Evolutionary conservation across 1,284 basidiomycete genomes (phyloP), one percentile per base, ranked within the genome.

Genomic region (Malassezia japonica): DNA sequence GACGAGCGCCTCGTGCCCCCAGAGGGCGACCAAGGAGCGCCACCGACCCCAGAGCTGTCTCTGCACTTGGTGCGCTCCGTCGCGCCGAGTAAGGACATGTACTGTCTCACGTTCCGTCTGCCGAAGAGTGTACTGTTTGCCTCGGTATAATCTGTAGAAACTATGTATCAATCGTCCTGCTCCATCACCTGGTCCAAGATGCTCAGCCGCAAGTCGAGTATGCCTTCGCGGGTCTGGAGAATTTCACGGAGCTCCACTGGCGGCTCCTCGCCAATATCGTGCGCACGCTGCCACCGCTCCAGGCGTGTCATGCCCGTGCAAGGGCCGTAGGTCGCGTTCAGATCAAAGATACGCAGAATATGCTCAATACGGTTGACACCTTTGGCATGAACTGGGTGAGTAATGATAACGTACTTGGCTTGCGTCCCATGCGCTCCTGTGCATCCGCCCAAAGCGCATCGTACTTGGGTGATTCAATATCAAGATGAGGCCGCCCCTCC

Each of bases 81-180:
- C 7, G 90, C 92, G 2, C 94, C 94, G 3, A 87, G 83, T 76
- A 98, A 98, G 76, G 86, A 92, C 66, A 98, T 98, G 94, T 98
- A 94, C 75, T 94, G 94, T 75, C 80, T 99, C 47, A 85, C 84
- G 66, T 98, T 99, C 78, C 78, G 84, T 40, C 79, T 96, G 20
- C 87, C 90, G 16, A 46, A 57, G 12, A 62, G 76, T 52, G 62
- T 70, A 8, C 55, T 66, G 6, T 64, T 44, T 31, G 42, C 28
- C 5, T 21, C 10, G n/a, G 16, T 8, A 8, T 7, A 7, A 31
- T 31, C 7, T 7, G 8, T 31, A 31, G 7, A 7, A 8, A 31
- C 28, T 16, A 42, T 31, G 8, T 27, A 32, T 21, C n/a, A 15
- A 12, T 27, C 5, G 10, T 7, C 16, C 16, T 20, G 24, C 16